Evolutionary conservation across 2,329 filamentous ascomycete species (phyloP), one percentile per base, ranked within the genome.

Genomic region (Alternaria dauci): DNA sequence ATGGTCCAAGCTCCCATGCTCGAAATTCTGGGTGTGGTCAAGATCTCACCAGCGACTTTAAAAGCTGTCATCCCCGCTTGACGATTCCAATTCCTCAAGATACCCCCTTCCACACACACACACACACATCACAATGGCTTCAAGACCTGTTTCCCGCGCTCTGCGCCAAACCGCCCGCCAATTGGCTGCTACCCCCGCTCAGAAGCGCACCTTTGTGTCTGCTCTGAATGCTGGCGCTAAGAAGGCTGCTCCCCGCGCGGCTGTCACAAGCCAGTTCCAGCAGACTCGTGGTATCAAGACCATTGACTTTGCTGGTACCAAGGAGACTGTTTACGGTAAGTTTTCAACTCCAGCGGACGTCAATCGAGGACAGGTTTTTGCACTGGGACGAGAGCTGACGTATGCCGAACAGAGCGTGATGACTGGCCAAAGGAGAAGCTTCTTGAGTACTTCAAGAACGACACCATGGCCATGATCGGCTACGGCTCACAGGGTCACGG

Each of bases 381-480:
- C 66, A 32, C 55, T 59, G 71, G 58, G 66, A 61, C 25, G 60
- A 79, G 62, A 41, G 59, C 65, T 73, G 59, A 71, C 53, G 8
- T 12, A 52, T 52, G 52, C 28, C 67, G 46, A 74, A 64, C 76
- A 95, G 95, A 99, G 89, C 94, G 95, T 85, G 92, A 88, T 80
- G 95, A 99, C 86, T 99, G 95, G 95, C 95, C 95, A 72, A 89
- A 91, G 82, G 94, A 97, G 87, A 98, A 97, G 91, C 93, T 99
- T 80, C 86, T 95, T 81, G 93, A 98, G 70, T 99, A 94, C 90
- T 99, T 99, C 92, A 98, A 98, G 89, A 89, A 99, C 85, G 95
- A 99, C 84, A 98, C 94, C 73, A 92, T 99, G 76, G 95, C 95
- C 79, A 91, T 99, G 79, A 99, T 99, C 83, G 95, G 95, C 81